phyloP scores from a whole-genome alignment of 441 rosid species.

The Iberis amara region DNA sequence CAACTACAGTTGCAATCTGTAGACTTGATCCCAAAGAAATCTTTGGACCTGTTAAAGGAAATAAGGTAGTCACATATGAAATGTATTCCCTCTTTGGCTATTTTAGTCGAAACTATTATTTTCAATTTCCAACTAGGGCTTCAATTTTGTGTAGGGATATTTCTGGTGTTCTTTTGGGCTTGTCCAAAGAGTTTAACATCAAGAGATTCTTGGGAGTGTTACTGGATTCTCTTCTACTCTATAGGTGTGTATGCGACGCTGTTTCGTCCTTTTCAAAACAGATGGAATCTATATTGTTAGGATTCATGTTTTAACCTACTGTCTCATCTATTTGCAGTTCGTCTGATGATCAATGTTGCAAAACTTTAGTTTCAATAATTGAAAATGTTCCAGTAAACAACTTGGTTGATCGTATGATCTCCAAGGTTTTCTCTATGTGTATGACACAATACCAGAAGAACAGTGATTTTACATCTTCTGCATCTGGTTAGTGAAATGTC shows the following conservation, averaged over 20 bases:
- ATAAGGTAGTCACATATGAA: constrained; percentile 44
- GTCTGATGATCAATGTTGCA: constrained; percentile 48
- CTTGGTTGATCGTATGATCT: constrained; percentile 50
- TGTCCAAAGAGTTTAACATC: constrained; percentile 71
- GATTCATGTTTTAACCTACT: constrained; percentile 25
- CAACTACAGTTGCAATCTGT: constrained; percentile 60
- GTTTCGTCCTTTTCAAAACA: constrained; percentile 12
- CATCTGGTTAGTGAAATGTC: constrained; percentile 45
- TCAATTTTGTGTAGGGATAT: constrained; percentile 51
- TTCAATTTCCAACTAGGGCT: constrained; percentile 18
- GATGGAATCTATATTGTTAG: constrained; percentile 10
- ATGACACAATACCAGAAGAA: constrained; percentile 51
- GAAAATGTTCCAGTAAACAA: constrained; percentile 58
- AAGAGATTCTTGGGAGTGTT: constrained; percentile 67
- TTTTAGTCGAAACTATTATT: not conserved
- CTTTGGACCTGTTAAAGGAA: constrained; percentile 63
- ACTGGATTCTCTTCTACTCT: constrained; percentile 57
- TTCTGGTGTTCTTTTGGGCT: constrained; percentile 52
- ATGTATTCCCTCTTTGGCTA: constrained; percentile 7
- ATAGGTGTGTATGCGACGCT: constrained; percentile 47
- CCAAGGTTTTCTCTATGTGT: constrained; percentile 59
- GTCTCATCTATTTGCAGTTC: constrained; percentile 51
- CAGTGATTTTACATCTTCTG: constrained; percentile 37
- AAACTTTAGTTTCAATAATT: constrained; percentile 52
- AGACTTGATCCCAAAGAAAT: constrained; percentile 61